Conservation (phyloP, 192 early-diverging fungal genomes). For the Backusella australiensis region DNA sequence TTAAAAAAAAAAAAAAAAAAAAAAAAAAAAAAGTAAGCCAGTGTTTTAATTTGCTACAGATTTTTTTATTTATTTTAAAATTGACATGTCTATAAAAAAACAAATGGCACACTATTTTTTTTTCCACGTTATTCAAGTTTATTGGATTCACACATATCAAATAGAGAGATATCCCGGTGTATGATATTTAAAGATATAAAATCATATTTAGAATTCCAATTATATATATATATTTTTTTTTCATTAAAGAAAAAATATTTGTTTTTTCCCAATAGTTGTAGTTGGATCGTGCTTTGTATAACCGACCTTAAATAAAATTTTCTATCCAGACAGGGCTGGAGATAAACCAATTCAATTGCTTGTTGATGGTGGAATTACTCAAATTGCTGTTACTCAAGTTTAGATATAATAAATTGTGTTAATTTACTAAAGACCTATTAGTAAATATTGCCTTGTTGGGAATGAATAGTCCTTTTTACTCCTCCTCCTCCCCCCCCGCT, state of each 20-base stretch:
- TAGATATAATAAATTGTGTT: not conserved
- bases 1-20: not conserved
- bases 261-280: not conserved
- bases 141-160: too few species aligned
- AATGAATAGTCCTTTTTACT: not conserved
- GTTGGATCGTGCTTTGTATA: not conserved
- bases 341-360: not conserved
- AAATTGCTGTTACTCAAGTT: not conserved
- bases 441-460: not conserved
- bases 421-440: not conserved
- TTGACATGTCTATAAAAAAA: too few species aligned
- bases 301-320: not conserved
- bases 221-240: too few species aligned
- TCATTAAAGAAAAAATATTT: not conserved
- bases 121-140: too few species aligned
- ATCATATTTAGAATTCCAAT: too few species aligned
- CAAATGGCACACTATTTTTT: too few species aligned
- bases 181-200: too few species aligned
- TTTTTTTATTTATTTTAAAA: too few species aligned
- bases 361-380: not conserved
- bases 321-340: not conserved
- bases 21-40: too few species aligned
- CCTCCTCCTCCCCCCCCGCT: not conserved
- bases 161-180: too few species aligned
- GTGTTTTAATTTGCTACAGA: too few species aligned